Evolutionary conservation across 129 eudicot species (phyloP).

Genomic region (Oenanthe sinensis): DNA sequence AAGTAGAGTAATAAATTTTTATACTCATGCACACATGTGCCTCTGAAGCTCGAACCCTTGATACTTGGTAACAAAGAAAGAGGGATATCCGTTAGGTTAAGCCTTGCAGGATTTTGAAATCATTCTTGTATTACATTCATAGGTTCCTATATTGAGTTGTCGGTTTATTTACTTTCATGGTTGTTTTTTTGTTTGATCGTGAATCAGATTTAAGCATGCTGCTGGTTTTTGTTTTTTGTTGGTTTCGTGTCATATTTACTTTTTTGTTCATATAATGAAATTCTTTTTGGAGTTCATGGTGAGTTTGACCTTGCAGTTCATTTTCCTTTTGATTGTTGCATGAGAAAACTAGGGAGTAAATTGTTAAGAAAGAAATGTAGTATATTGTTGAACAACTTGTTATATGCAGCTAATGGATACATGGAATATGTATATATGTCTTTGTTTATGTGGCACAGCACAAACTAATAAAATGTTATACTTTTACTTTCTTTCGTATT

Average conservation of each 20-base stretch:
- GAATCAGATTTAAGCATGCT: too few species aligned
- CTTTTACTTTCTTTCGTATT: background rate
- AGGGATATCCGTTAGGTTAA: too few species aligned
- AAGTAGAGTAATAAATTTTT: too few species aligned
- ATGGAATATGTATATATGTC: background rate
- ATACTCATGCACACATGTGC: too few species aligned
- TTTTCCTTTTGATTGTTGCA: background rate
- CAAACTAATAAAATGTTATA: background rate
- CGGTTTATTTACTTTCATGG: too few species aligned
- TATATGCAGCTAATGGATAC: background rate
- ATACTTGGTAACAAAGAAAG: too few species aligned
- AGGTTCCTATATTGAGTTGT: background rate
- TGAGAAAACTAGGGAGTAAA: background rate
- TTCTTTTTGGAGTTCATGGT: background rate
- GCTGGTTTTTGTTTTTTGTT: background rate
- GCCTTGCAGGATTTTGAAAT: too few species aligned
- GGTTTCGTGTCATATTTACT: background rate
- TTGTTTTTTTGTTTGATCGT: background rate
- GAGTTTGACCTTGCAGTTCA: background rate
- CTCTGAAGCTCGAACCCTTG: too few species aligned
- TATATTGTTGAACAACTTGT: background rate
- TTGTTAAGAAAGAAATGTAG: background rate
- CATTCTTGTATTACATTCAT: too few species aligned
- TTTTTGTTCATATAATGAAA: too few species aligned
- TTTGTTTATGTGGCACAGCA: background rate